These are phyloP conservation scores for Pseudocercospora fijiensis DNA, from an alignment of 2,329 filamentous ascomycete species.

Conservation along the genomic window DNA sequence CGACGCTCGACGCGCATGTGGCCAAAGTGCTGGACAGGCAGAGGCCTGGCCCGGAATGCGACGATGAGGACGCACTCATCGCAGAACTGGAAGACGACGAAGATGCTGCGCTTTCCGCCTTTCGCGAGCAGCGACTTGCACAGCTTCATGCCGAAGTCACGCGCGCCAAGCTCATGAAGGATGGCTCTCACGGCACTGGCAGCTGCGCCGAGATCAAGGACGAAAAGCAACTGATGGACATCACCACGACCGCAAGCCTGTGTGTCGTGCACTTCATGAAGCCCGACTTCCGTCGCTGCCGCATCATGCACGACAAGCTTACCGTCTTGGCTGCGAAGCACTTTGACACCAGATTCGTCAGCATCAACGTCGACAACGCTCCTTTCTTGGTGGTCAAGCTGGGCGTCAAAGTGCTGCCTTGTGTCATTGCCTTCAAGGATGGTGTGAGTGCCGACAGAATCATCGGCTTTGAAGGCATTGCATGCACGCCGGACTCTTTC, in stretches of 20 bases:
- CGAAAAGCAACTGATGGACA: slow-evolving; percentile 59
- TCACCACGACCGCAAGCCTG: slow-evolving; percentile 58
- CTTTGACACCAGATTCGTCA: slow-evolving; percentile 58
- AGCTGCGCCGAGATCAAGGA: slow-evolving; percentile 56
- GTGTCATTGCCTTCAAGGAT: slow-evolving; percentile 58
- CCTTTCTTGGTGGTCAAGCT: slow-evolving; percentile 60
- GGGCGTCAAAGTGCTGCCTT: slow-evolving; percentile 58
- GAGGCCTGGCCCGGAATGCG: slow-evolving; percentile 47
- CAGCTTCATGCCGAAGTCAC: slow-evolving; percentile 58
- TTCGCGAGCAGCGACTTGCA: slow-evolving; percentile 58
- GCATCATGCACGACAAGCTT: slow-evolving; percentile 61
- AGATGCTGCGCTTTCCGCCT: slow-evolving; percentile 53
- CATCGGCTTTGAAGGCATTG: slow-evolving; percentile 59
- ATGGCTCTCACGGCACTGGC: slow-evolving; percentile 50
- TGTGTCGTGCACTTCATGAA: slow-evolving; percentile 66
- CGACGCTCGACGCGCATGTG: slow-evolving; percentile 50
- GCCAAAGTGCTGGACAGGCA: slow-evolving; percentile 50
- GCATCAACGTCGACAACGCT: slow-evolving; percentile 60
- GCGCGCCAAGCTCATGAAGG: slow-evolving; percentile 51
- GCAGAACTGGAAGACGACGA: slow-evolving; percentile 57
- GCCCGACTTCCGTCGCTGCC: slow-evolving; percentile 61
- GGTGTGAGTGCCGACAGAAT: slow-evolving; percentile 57
- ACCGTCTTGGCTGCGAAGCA: slow-evolving; percentile 56
- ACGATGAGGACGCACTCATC: slow-evolving; percentile 62
- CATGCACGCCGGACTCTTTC: slow-evolving; percentile 54